Percentiles rank a stretch among this genome's conserved stretches.
Evolutionary conservation across 1,139 yeast genomes (phyloP).

Genomic region (Hyphopichia buzzinii): DNA sequence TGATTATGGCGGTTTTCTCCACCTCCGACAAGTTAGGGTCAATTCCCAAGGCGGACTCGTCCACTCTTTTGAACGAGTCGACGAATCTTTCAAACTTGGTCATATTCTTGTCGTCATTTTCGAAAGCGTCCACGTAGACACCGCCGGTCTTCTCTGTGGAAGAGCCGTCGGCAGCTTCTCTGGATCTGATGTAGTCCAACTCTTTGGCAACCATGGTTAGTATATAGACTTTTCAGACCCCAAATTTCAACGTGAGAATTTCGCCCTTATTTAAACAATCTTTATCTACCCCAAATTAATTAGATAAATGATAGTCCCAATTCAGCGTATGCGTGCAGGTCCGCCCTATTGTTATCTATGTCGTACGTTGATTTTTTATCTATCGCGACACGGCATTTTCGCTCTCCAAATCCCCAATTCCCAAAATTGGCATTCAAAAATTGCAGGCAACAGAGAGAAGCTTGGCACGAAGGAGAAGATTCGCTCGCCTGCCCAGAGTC

Average conservation of each 20-base stretch:
- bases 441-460: too few relatives aligned
- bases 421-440: too few relatives aligned
- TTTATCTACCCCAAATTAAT: neutral
- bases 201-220: conserved; percentile 42
- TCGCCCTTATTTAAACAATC: neutral
- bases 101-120: conserved; percentile 24
- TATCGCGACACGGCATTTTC: neutral
- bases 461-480: too few relatives aligned
- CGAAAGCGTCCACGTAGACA: conserved; percentile 43
- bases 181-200: conserved; percentile 40
- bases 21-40: conserved; percentile 67
- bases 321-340: neutral
- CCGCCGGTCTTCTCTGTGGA: conserved; percentile 42
- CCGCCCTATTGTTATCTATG: neutral
- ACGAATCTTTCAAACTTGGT: conserved; percentile 41
- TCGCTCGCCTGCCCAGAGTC: too few relatives aligned
- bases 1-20: conserved; percentile 63
- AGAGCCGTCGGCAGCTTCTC: conserved; percentile 33
- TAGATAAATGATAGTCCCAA: neutral
- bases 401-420: too few relatives aligned
- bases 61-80: conserved; percentile 59
- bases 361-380: neutral
- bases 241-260: neutral
- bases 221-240: too few relatives aligned
- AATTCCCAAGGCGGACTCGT: conserved; percentile 48